phyloP scores from a whole-genome alignment of 2,329 filamentous ascomycete genomes.

The Massarina eburnea region DNA sequence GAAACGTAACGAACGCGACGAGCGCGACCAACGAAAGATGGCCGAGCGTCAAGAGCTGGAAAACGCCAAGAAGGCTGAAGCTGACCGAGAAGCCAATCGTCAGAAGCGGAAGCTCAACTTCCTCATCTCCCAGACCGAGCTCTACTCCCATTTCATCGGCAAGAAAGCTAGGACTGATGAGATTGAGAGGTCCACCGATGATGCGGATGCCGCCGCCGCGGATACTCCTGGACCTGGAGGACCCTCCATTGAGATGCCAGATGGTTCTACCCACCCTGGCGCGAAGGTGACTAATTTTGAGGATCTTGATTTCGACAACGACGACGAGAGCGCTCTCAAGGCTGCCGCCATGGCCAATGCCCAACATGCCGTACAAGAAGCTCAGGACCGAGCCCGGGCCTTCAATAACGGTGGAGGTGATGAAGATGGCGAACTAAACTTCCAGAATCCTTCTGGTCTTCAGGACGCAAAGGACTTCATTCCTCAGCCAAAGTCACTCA shows the following conservation, averaged over 20 bases:
- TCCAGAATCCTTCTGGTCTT: conserved; percentile 95
- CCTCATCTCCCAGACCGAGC: conserved; percentile 95
- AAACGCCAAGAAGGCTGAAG: conserved; percentile 94
- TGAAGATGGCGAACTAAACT: conserved; percentile 96
- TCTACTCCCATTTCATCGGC: conserved; percentile 99
- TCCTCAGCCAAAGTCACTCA: conserved; percentile 89
- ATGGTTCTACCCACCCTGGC: conserved; percentile 49
- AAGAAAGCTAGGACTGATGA: conserved; percentile 99
- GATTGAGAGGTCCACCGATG: conserved; percentile 86
- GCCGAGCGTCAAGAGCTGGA: conserved; percentile 96
- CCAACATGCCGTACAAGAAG: conserved; percentile 91
- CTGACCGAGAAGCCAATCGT: conserved; percentile 92
- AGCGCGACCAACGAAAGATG: conserved; percentile 89
- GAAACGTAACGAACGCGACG: conserved; percentile 98
- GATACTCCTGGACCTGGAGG: conserved; percentile 43
- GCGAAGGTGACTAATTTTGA: conserved; percentile 90
- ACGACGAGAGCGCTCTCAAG: conserved; percentile 80
- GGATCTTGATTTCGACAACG: conserved; percentile 91
- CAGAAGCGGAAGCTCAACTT: conserved; percentile 99
- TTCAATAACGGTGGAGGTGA: conserved; percentile 71
- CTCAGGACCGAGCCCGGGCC: conserved; percentile 85
- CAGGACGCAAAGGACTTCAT: conserved; percentile 80
- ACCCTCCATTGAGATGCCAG: conserved; percentile 52
- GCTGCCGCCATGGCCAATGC: conserved; percentile 92
- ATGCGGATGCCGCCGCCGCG: conserved; percentile 56